phyloP scores from a whole-genome alignment of 805 yeast species.

The Metschnikowia gelsemii region DNA sequence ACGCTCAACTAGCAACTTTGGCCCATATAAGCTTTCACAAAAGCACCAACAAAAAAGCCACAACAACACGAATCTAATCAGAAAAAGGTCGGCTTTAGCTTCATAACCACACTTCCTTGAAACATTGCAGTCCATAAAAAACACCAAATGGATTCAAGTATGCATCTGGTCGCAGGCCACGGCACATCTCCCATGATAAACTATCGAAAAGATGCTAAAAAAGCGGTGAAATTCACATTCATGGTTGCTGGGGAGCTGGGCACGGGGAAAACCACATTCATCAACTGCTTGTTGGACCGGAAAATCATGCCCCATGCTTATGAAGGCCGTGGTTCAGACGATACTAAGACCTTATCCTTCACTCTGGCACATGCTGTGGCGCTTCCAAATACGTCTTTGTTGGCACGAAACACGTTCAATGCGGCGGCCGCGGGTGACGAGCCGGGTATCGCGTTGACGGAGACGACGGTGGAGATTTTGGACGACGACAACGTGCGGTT shows the following conservation, averaged over 20 bases:
- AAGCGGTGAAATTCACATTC: conserved; percentile 71
- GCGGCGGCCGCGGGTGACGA: conserved; percentile 60
- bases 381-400: conserved; percentile 52
- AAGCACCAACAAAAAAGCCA: background rate
- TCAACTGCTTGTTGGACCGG: conserved; percentile 64
- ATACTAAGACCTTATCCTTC: conserved; percentile 54
- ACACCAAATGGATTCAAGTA: conserved; percentile 22
- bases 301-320: conserved; percentile 61
- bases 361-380: conserved; percentile 57
- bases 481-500: conserved; percentile 59
- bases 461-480: conserved; percentile 57
- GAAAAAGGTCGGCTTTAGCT: too few relatives aligned
- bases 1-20: too few relatives aligned
- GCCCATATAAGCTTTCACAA: background rate
- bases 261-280: conserved; percentile 74
- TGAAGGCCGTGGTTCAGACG: conserved; percentile 30
- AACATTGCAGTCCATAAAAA: background rate
- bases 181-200: conserved; percentile 44
- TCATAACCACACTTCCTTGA: background rate
- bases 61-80: too few relatives aligned
- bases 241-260: conserved; percentile 74
- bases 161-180: conserved; percentile 29
- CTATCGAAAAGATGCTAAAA: conserved; percentile 65
- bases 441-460: conserved; percentile 75
- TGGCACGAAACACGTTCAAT: conserved; percentile 57